Evolutionary conservation across 208 protist species (phyloP), one percentile per base, ranked within the genome.

Genomic region (Jaenimonas drosophilae): DNA sequence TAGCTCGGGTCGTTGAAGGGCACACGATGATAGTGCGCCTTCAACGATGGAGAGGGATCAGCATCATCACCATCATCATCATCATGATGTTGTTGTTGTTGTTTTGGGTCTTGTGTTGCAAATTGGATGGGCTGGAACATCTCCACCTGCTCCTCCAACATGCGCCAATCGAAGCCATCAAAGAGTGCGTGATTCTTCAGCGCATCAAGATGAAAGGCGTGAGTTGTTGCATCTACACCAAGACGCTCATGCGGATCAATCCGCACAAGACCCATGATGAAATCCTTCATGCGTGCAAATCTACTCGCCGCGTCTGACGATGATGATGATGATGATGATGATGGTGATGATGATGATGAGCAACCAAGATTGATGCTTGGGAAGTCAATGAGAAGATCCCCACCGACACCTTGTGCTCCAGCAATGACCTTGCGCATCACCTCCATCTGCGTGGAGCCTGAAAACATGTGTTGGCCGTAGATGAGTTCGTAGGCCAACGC

Each of bases 401-500:
- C n/a, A 42, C 54, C 43, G 23, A 44, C 41, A n/a, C 19, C 30
- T 17, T 32, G 36, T 29, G 64, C 48, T 5, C 29, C 39, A 4
- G 7, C 24, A 2, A 92, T 46, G 6, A 95, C 63, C 49, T 81
- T 70, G 49, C 73, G 54, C 54, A 92, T 64, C 46, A 95, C 83
- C 17, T 62, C 60, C 47, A 79, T 92, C 38, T 76, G 45, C 20
- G 57, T 69, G 43, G 51, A 25, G 2, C 81, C 87, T 17, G 65
- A 29, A 54, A 96, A 96, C 64, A 91, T 76, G 54, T 89, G 73
- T 17, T 39, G 54, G 16, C 86, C 87, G 54, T 94, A 89, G 29
- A 81, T 5, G 59, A 95, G 72, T 72, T 97, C 82, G 64, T 97
- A 97, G 27, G 95, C 81, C 19, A 95, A 67, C n/a, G 89, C 74